Conservation (phyloP, 2,329 filamentous ascomycete genomes). For the Paracamarosporium sp. region DNA sequence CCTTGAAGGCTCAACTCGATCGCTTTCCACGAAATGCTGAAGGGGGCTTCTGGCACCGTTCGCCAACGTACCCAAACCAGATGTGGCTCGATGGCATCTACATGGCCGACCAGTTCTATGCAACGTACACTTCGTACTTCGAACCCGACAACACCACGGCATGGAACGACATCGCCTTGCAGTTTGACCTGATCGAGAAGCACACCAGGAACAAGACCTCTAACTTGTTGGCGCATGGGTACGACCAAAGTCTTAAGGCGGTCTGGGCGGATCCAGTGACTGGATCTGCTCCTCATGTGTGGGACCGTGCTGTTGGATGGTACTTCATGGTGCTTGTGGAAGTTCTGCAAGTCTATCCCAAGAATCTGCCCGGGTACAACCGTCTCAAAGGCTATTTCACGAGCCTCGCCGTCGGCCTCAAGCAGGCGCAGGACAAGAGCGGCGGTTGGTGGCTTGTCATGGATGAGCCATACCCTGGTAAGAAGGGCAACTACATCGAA, state of each 20-base stretch:
- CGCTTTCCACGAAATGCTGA: slow-evolving; percentile 57
- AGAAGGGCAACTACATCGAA: slow-evolving; percentile 66
- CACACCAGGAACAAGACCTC: slow-evolving; percentile 42
- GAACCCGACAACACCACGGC: slow-evolving; percentile 47
- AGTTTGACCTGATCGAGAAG: slow-evolving; percentile 45
- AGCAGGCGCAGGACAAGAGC: slow-evolving; percentile 50
- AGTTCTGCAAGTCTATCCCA: slow-evolving; percentile 55
- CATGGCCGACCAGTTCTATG: slow-evolving; percentile 50
- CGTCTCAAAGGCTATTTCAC: slow-evolving; percentile 50
- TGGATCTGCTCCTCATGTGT: slow-evolving; percentile 45
- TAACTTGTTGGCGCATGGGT: slow-evolving; percentile 44
- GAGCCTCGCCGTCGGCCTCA: slow-evolving; percentile 52
- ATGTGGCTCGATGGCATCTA: slow-evolving; percentile 65
- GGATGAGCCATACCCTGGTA: slow-evolving; percentile 53
- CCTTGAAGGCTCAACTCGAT: slow-evolving; percentile 56
- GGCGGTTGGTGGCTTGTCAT: slow-evolving; percentile 68
- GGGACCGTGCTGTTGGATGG: slow-evolving; percentile 48
- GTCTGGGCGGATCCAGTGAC: slow-evolving; percentile 46
- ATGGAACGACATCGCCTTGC: slow-evolving; percentile 51
- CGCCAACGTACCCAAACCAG: slow-evolving; percentile 57
- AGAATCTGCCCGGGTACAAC: slow-evolving; percentile 43
- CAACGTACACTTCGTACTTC: slow-evolving; percentile 48
- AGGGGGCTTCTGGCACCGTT: slow-evolving; percentile 64
- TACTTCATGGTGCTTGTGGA: slow-evolving; percentile 54
- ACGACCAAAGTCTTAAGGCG: slow-evolving; percentile 41